A percentile compares a stretch with the other conserved stretches of the same genome.
Conservation (phyloP, 495 filamentous ascomycete species). For the Penicillium taxi region DNA sequence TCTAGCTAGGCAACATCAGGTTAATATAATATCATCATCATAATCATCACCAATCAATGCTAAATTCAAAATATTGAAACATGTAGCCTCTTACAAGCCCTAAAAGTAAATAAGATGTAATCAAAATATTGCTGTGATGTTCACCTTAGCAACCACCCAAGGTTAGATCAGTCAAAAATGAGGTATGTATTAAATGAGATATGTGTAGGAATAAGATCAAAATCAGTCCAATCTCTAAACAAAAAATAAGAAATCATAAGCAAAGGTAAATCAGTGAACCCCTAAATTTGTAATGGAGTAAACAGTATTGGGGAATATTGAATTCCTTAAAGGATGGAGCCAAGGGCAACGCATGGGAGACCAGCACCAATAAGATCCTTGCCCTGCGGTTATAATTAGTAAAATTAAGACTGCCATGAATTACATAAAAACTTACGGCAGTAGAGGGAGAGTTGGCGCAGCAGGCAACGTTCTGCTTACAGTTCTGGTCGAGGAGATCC, state of each 20-base stretch:
- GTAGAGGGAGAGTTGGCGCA: slow-evolving; percentile 33
- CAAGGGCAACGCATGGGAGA: slow-evolving; percentile 45
- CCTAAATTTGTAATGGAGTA: slow-evolving; percentile 4
- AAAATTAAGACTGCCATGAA: slow-evolving; percentile 1
- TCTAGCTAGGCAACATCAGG: too few relatives aligned
- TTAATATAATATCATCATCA: too few relatives aligned
- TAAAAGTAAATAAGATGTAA: too few relatives aligned
- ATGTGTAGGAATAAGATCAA: too few relatives aligned
- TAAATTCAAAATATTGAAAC: too few relatives aligned
- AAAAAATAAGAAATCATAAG: slow-evolving; percentile 10
- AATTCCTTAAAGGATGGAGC: slow-evolving; percentile 16
- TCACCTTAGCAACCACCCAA: too few relatives aligned
- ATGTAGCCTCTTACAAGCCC: too few relatives aligned
- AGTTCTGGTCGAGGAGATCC: slow-evolving; percentile 40
- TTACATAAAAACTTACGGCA: slow-evolving; percentile 25
- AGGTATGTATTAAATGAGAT: too few relatives aligned
- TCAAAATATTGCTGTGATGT: too few relatives aligned
- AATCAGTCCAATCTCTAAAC: too few relatives aligned
- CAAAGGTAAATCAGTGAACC: slow-evolving; percentile 13
- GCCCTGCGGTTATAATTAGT: slow-evolving; percentile 8
- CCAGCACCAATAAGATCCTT: slow-evolving; percentile 36
- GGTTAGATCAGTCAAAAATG: too few relatives aligned
- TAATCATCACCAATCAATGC: too few relatives aligned
- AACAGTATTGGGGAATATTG: background rate
- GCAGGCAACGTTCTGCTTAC: slow-evolving; percentile 49